Conservation (phyloP, 1,284 basidiomycete species). For the Fomitopsis schrenkii region DNA sequence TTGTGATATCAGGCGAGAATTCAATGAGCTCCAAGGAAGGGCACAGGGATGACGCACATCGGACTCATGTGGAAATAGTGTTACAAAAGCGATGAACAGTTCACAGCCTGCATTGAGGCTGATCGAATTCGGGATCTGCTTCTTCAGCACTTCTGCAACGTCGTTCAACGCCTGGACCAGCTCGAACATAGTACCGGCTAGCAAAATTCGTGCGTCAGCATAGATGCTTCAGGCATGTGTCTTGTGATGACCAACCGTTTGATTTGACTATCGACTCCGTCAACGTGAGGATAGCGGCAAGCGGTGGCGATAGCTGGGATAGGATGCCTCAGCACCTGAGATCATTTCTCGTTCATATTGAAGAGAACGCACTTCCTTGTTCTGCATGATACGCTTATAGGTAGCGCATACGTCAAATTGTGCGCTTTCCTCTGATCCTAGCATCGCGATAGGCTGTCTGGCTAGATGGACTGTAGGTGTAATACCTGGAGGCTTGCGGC, state of each 20-base stretch:
- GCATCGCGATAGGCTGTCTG: slow-evolving; percentile 1
- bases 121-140: slow-evolving; percentile 72
- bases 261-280: slow-evolving; percentile 75
- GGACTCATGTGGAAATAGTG: slow-evolving; percentile 79
- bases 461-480: not conserved
- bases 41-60: slow-evolving; percentile 44
- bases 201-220: not conserved
- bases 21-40: not conserved
- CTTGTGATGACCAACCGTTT: slow-evolving; percentile 43
- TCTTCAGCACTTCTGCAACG: slow-evolving; percentile 65
- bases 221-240: not conserved
- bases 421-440: slow-evolving; percentile 7
- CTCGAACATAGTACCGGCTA: slow-evolving; percentile 87
- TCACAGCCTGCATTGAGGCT: slow-evolving; percentile 88
- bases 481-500: not conserved
- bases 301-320: slow-evolving; percentile 75
- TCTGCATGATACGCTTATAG: slow-evolving; percentile 50
- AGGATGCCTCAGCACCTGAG: slow-evolving; percentile 3
- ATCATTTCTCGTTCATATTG: not conserved
- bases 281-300: slow-evolving; percentile 83
- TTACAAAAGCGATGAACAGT: slow-evolving; percentile 86
- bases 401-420: slow-evolving; percentile 53
- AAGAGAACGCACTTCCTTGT: slow-evolving; percentile 49
- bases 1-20: slow-evolving; percentile 8
- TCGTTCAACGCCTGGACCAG: slow-evolving; percentile 80